A percentile compares a stretch with the other conserved stretches of the same genome.
These are phyloP conservation scores for Pelargonium australe DNA, from an alignment of 441 rosid species.

Conservation along the genomic window DNA sequence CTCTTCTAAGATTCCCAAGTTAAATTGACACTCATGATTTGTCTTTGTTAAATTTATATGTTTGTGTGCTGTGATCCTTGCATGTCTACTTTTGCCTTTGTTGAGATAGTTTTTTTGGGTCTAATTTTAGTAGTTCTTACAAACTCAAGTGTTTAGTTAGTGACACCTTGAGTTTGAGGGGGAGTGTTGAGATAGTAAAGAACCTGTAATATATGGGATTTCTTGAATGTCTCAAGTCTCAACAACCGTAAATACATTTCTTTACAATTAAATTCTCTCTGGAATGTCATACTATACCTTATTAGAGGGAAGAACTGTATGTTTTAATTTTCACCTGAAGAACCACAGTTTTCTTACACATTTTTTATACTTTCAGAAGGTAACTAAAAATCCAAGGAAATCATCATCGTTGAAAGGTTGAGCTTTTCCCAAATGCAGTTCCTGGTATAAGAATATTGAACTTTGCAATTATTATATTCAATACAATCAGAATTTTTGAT, in stretches of 20 bases:
- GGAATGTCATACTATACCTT: neutral
- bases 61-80: conserved; percentile 5
- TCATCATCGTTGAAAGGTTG: conserved; percentile 41
- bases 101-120: too few species aligned
- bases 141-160: too few species aligned
- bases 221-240: too few species aligned
- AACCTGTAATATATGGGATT: too few species aligned
- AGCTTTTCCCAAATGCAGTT: conserved; percentile 17
- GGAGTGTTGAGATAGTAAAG: too few species aligned
- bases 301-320: neutral
- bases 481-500: conserved; percentile 13
- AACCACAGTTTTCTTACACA: conserved; percentile 16
- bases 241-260: neutral
- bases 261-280: neutral
- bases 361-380: conserved; percentile 30
- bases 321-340: neutral
- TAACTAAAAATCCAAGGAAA: conserved; percentile 28
- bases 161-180: too few species aligned
- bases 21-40: neutral
- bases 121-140: too few species aligned
- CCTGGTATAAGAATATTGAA: conserved; percentile 11
- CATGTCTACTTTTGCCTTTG: conserved; percentile 4
- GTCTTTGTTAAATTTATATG: neutral
- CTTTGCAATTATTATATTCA: conserved; percentile 15
- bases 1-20: neutral